Conservation (phyloP, 768 basidiomycete species). For the Panellus pusillus region DNA sequence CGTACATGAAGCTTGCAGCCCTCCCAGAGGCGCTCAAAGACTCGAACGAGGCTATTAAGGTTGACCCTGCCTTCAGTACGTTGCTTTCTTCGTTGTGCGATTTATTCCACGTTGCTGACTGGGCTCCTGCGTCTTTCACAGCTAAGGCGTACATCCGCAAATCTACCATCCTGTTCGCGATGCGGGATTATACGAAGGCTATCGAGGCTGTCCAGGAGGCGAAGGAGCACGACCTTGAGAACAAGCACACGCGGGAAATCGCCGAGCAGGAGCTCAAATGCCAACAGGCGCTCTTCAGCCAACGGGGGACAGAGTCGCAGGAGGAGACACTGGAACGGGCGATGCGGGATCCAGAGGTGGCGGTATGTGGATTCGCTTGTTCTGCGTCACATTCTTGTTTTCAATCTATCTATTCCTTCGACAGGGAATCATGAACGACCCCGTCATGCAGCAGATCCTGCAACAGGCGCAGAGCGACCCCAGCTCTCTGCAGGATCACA, state of each 20-base stretch:
- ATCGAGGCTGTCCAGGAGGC: constrained; percentile 82
- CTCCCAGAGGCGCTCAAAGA: constrained; percentile 97
- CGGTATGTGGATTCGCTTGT: constrained; percentile 49
- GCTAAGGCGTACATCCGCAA: constrained; percentile 98
- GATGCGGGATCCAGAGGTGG: constrained; percentile 97
- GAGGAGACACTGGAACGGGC: constrained; percentile 92
- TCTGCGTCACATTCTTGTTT: background rate
- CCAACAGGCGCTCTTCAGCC: constrained; percentile 73
- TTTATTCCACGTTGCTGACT: constrained; percentile 7
- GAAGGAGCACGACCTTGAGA: constrained; percentile 72
- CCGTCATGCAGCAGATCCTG: constrained; percentile 91
- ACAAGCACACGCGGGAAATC: constrained; percentile 84
- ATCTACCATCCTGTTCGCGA: constrained; percentile 76
- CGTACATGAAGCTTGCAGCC: constrained; percentile 93
- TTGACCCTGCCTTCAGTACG: constrained; percentile 83
- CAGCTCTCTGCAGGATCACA: constrained; percentile 87
- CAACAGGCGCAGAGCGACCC: constrained; percentile 94
- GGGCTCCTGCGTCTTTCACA: constrained; percentile 25
- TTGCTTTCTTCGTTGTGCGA: background rate
- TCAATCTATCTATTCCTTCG: constrained; percentile 7
- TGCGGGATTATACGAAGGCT: constrained; percentile 91
- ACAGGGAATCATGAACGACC: constrained; percentile 84
- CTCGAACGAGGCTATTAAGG: constrained; percentile 87
- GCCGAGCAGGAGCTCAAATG: constrained; percentile 76
- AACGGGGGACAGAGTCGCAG: constrained; percentile 84